Percentiles rank a stretch among this genome's conserved stretches.
Evolutionary conservation across 2,329 filamentous ascomycete species (phyloP).

Genomic region (Neopestalotiopsis clavispora): DNA sequence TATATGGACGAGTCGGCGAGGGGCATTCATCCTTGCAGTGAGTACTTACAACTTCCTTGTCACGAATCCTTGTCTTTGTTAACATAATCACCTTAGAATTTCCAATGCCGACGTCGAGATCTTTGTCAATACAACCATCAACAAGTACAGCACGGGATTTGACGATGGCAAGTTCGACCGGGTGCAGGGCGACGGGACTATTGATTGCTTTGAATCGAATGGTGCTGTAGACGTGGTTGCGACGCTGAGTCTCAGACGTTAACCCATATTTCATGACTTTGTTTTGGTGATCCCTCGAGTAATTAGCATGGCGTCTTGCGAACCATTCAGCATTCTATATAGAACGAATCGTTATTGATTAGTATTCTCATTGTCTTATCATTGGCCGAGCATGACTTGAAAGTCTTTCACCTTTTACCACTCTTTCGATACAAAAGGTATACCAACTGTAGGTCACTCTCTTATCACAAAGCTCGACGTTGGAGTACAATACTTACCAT

Average conservation of each 20-base stretch:
- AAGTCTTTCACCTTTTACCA: no score
- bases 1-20: background rate
- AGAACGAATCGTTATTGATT: background rate
- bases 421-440: no score
- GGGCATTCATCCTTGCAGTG: background rate
- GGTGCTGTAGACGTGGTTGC: background rate
- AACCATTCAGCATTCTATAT: background rate
- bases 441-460: no score
- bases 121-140: slow-evolving; percentile 4
- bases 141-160: background rate
- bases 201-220: background rate
- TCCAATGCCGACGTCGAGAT: background rate
- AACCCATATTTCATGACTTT: background rate
- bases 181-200: background rate
- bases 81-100: background rate
- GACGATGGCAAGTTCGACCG: background rate
- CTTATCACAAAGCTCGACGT: background rate
- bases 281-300: background rate
- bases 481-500: background rate
- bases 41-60: background rate
- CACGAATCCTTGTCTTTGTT: background rate
- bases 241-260: background rate
- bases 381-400: no score
- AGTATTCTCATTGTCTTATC: no score
- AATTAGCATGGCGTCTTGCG: background rate